phyloP scores from a whole-genome alignment of 2,329 filamentous ascomycete genomes.

The Venturia oleaginea region DNA sequence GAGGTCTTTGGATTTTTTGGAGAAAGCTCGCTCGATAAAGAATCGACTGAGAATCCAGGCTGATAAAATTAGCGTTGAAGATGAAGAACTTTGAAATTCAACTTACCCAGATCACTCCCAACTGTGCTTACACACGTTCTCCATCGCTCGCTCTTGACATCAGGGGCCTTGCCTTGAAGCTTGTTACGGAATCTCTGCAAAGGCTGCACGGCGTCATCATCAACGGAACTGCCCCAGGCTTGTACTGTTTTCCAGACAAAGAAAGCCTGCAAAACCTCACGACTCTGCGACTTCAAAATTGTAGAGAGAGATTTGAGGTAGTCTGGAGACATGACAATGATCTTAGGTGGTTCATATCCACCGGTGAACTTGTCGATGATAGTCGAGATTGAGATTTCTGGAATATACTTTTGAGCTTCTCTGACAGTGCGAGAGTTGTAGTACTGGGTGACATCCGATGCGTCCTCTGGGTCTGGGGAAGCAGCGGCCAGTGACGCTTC shows the following conservation, averaged over 20 bases:
- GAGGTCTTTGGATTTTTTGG: conserved; percentile 54
- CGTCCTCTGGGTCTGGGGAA: conserved; percentile 49
- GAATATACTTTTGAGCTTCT: conserved; percentile 46
- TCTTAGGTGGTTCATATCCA: conserved; percentile 40
- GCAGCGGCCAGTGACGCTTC: conserved; percentile 53
- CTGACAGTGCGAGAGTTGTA: conserved; percentile 55
- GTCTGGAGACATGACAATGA: conserved; percentile 51
- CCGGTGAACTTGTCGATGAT: conserved; percentile 44
- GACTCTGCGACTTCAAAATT: conserved; percentile 45
- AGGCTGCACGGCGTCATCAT: conserved; percentile 51
- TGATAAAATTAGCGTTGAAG: neutral
- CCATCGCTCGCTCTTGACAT: conserved; percentile 57
- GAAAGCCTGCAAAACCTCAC: conserved; percentile 51
- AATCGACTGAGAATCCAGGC: conserved; percentile 61
- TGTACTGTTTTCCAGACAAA: conserved; percentile 56
- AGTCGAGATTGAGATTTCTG: conserved; percentile 45
- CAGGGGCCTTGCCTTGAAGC: conserved; percentile 52
- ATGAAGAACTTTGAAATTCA: neutral
- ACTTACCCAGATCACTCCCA: conserved; percentile 44
- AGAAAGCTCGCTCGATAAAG: conserved; percentile 60
- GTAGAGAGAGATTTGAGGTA: conserved; percentile 51
- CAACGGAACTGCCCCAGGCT: conserved; percentile 43
- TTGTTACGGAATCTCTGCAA: conserved; percentile 52
- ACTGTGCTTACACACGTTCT: conserved; percentile 52
- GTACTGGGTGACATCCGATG: conserved; percentile 54